These are phyloP conservation scores for Lobosporangium transversale DNA, from an alignment of 192 early-diverging fungal genomes.

Conservation along the genomic window DNA sequence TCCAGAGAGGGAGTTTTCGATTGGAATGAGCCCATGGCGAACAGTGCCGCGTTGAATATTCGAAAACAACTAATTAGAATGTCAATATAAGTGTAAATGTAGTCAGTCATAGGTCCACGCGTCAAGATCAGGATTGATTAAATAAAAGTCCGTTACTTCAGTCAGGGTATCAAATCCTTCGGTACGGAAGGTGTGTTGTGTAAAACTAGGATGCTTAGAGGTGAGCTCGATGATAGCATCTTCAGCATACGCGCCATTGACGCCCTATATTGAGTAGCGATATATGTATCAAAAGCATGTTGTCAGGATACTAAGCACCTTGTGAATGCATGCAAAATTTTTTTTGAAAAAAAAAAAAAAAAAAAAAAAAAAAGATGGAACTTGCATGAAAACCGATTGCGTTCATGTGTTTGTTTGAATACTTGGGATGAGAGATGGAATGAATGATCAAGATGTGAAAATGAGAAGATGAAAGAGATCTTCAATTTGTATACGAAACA, in stretches of 20 bases:
- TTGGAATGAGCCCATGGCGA: slow-evolving; percentile 40
- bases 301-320: too few species aligned
- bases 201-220: slow-evolving; percentile 40
- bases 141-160: slow-evolving; percentile 29
- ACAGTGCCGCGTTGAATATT: slow-evolving; percentile 36
- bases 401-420: slow-evolving; percentile 23
- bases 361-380: not conserved
- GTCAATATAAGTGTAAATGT: not conserved
- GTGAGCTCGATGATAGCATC: slow-evolving; percentile 50
- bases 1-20: slow-evolving; percentile 51
- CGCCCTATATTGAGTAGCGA: slow-evolving; percentile 13
- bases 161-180: slow-evolving; percentile 47
- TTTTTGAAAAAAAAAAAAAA: too few species aligned
- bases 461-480: not conserved
- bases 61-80: slow-evolving; percentile 21
- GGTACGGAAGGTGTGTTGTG: slow-evolving; percentile 28
- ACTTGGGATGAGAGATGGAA: not conserved
- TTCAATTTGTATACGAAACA: not conserved
- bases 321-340: too few species aligned
- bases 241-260: slow-evolving; percentile 49
- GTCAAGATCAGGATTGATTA: not conserved
- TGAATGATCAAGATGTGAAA: not conserved
- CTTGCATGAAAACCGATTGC: slow-evolving; percentile 48
- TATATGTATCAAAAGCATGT: not conserved
- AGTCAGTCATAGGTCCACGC: not conserved